phyloP scores from a whole-genome alignment of 2,329 filamentous ascomycete genomes.

The Alternaria dauci region DNA sequence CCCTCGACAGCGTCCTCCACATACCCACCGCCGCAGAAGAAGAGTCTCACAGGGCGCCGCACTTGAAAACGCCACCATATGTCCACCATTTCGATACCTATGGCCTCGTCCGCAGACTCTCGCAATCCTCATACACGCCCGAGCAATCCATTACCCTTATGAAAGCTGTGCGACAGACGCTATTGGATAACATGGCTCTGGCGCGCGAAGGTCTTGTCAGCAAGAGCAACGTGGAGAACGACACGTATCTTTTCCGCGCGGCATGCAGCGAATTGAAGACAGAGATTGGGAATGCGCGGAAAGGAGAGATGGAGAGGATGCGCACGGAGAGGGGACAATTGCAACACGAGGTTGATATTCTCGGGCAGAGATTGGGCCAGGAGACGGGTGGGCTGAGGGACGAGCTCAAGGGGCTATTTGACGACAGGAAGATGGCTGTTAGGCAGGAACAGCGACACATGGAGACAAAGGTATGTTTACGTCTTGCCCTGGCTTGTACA shows the following conservation, averaged over 20 bases:
- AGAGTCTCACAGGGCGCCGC: constrained; percentile 64
- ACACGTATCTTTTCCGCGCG: constrained; percentile 91
- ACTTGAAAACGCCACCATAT: constrained; percentile 78
- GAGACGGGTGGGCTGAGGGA: constrained; percentile 84
- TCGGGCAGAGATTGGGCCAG: constrained; percentile 84
- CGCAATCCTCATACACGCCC: constrained; percentile 73
- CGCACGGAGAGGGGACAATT: constrained; percentile 83
- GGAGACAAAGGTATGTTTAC: constrained; percentile 72
- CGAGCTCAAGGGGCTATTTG: constrained; percentile 93
- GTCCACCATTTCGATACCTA: constrained; percentile 98
- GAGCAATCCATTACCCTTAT: constrained; percentile 84
- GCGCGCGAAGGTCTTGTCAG: constrained; percentile 83
- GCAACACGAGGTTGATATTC: constrained; percentile 94
- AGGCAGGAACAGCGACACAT: constrained; percentile 85
- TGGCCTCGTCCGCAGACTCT: constrained; percentile 81
- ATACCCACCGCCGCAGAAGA: constrained; percentile 52
- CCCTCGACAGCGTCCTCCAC: constrained; percentile 53
- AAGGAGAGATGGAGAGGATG: constrained; percentile 79
- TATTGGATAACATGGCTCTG: constrained; percentile 80
- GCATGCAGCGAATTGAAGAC: constrained; percentile 91
- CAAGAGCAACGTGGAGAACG: constrained; percentile 93
- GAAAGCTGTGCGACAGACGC: constrained; percentile 84
- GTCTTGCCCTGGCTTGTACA: neutral
- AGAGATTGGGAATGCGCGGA: constrained; percentile 81
- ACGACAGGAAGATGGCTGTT: constrained; percentile 92